Percentiles rank a stretch among this genome's conserved stretches.
Evolutionary conservation across 139 green algal species (phyloP).

Genomic region (Chlamydomonas sphaeroides): DNA sequence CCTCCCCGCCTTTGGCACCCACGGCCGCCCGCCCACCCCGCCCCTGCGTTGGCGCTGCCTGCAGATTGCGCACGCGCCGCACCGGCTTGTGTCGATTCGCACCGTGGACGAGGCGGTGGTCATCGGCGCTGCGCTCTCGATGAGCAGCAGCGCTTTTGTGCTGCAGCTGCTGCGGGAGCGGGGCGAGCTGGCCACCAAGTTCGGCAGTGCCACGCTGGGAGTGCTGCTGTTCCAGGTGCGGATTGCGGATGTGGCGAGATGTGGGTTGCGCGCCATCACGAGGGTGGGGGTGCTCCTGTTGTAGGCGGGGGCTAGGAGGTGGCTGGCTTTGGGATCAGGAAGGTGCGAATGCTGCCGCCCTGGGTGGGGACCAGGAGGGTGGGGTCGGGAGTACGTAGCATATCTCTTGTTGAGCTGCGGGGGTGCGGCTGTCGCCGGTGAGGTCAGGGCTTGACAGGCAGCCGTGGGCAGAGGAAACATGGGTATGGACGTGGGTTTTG

Average conservation of each 20-base stretch:
- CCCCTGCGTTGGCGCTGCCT: too few relatives aligned
- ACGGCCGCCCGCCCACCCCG: too few relatives aligned
- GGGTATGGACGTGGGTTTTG: too few relatives aligned
- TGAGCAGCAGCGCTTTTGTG: slow-evolving; percentile 92
- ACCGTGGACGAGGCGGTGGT: slow-evolving; percentile 82
- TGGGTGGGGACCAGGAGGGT: too few relatives aligned
- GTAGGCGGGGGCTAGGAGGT: too few relatives aligned
- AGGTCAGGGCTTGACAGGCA: too few relatives aligned
- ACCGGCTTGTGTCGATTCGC: slow-evolving; percentile 66
- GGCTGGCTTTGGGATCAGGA: too few relatives aligned
- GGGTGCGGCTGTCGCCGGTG: too few relatives aligned
- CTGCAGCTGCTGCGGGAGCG: slow-evolving; percentile 94
- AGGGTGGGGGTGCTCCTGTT: not conserved
- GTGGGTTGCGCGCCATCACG: not conserved
- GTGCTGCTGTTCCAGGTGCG: slow-evolving; percentile 91
- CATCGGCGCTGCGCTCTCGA: slow-evolving; percentile 88
- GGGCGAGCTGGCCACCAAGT: slow-evolving; percentile 82
- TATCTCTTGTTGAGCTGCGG: too few relatives aligned
- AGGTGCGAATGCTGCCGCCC: too few relatives aligned
- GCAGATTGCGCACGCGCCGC: slow-evolving; percentile 48
- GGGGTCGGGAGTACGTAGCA: too few relatives aligned
- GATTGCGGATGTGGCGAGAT: not conserved
- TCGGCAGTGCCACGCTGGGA: slow-evolving; percentile 93
- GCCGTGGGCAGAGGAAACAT: too few relatives aligned
- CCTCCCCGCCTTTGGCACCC: not conserved